Base-by-base conservation (phyloP, 345 rosid genomes). In the Excoecaria agallocha region DNA sequence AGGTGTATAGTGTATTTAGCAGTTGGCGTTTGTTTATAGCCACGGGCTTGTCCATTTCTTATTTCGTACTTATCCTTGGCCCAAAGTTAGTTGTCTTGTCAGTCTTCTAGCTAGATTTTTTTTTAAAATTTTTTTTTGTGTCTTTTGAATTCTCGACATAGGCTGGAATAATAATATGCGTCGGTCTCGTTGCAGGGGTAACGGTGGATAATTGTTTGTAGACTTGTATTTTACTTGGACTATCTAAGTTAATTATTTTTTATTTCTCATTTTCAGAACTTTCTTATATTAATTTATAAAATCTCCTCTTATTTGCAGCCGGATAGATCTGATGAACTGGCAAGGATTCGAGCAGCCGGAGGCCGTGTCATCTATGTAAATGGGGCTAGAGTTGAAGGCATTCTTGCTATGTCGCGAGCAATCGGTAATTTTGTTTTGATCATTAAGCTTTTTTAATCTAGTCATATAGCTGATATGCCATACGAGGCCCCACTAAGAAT, bases 401-500 rank as follows among this genome's bases (percentile, higher is more conserved):
- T 93, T 81, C 84, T 93, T 74, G 93, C 98, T 6, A 91, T 90
- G 82, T 93, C 98, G 8, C 89, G 97, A 68, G 98, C 98, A 15
- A 89, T 91, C 77, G 98, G 97, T 89, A 86, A 69, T 12, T 64
- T 17, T 48, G n/a, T 45, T 66, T 16, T 30, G 43, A 30, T 45
- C 16, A 13, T 38, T 25, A 5, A 46, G 25, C 51, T 74, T 41
- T 56, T 52, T 68, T 63, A 16, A 4, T 54, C 24, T 16, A 37
- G 73, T 4, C n/a, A 2, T 3, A 48, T 39, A 43, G 59, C n/a
- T 58, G 45, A 19, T 12, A 4, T 56, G 16, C 2, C 38, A 59
- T 75, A 43, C 16, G 39, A 15, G 51, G 17, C 22, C 58, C n/a
- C 58, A 13, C 66, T n/a, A 39, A 39, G 60, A 61, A 61, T 17